A percentile compares a stretch with the other conserved stretches of the same genome.
Conservation (phyloP, 2,329 filamentous ascomycete genomes). For the Dendrostoma leiphaemia region DNA sequence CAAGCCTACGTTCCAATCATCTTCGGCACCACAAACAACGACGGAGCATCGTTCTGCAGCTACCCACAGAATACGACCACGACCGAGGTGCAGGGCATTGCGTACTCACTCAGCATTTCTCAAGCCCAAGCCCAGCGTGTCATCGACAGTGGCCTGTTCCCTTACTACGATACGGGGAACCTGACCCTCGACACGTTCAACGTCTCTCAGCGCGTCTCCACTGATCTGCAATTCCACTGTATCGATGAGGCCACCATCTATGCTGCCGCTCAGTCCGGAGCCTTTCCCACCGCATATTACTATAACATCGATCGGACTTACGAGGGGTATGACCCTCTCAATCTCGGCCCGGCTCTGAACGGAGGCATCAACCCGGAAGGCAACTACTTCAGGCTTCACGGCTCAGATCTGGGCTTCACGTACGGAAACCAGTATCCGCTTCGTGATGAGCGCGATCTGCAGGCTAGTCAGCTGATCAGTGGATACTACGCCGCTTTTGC, state of each 20-base stretch:
- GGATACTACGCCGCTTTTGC: slow-evolving; percentile 15
- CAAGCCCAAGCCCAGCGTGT: slow-evolving; percentile 37
- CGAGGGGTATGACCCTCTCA: slow-evolving; percentile 10
- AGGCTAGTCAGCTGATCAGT: slow-evolving; percentile 15
- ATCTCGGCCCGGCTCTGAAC: slow-evolving; percentile 4
- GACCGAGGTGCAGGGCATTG: slow-evolving; percentile 39
- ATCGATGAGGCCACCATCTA: slow-evolving; percentile 55
- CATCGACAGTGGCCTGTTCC: slow-evolving; percentile 46
- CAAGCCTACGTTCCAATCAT: slow-evolving; percentile 50
- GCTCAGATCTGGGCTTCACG: slow-evolving; percentile 13
- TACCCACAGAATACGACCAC: slow-evolving; percentile 42
- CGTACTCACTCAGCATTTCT: slow-evolving; percentile 44
- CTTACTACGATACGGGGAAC: slow-evolving; percentile 46
- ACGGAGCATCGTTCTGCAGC: slow-evolving; percentile 48
- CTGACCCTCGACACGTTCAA: slow-evolving; percentile 54
- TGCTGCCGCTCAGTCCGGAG: slow-evolving; percentile 29
- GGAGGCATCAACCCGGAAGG: slow-evolving; percentile 7
- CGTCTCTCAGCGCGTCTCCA: slow-evolving; percentile 49
- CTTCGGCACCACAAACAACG: slow-evolving; percentile 46
- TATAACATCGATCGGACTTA: slow-evolving; percentile 14
- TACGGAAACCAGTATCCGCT: slow-evolving; percentile 14
- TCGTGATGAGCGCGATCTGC: slow-evolving; percentile 8
- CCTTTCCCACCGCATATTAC: slow-evolving; percentile 15
- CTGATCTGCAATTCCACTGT: slow-evolving; percentile 54
- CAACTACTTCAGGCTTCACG: slow-evolving; percentile 14